phyloP scores from a whole-genome alignment of 129 eudicot species.

The Mikania micrantha region DNA sequence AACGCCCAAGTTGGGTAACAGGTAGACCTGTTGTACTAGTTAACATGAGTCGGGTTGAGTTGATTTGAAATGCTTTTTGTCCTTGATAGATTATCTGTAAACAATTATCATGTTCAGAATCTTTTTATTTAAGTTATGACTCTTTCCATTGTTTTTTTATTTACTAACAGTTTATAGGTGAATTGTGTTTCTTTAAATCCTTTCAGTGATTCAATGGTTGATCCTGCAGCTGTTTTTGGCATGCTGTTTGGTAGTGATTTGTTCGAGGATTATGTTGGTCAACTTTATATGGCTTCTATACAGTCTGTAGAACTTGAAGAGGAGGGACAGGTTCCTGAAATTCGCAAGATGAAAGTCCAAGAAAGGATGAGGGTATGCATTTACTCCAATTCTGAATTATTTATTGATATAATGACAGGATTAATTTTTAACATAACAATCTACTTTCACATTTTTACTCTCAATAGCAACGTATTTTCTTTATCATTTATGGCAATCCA shows the following conservation, averaged over 20 bases:
- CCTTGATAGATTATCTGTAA: not conserved
- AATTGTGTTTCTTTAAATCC: not conserved
- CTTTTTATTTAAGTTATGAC: not conserved
- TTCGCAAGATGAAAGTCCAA: slow-evolving; percentile 53
- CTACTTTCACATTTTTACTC: not conserved
- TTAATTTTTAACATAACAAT: not conserved
- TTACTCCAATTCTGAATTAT: not conserved
- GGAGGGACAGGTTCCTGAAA: slow-evolving; percentile 50
- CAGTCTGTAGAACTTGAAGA: slow-evolving; percentile 60
- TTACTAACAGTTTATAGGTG: not conserved
- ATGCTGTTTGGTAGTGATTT: slow-evolving; percentile 85
- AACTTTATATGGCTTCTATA: slow-evolving; percentile 64
- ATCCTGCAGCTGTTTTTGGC: slow-evolving; percentile 85
- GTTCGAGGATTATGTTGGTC: slow-evolving; percentile 81
- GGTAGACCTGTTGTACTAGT: not conserved
- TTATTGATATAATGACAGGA: not conserved
- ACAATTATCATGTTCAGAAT: not conserved
- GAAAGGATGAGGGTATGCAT: slow-evolving; percentile 66
- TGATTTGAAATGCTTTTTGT: not conserved
- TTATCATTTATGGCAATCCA: not conserved
- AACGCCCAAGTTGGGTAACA: not conserved
- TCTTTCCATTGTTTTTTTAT: not conserved
- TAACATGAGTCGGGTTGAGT: not conserved
- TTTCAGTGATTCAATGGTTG: slow-evolving; percentile 75
- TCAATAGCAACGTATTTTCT: not conserved